phyloP scores from a whole-genome alignment of 768 basidiomycete species.

The Termitomyces sp. region DNA sequence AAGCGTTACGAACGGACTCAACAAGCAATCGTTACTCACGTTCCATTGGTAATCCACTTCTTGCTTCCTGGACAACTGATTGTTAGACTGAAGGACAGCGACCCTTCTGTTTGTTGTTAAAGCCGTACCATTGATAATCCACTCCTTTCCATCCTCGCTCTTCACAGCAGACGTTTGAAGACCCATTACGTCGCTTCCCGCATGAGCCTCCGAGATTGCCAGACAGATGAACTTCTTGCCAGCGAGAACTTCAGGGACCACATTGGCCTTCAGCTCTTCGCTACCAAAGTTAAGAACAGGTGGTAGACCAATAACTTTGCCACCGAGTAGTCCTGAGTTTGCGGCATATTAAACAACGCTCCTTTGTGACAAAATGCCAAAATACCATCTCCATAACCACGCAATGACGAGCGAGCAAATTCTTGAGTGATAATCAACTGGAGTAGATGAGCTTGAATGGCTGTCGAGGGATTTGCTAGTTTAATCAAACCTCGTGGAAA shows the following conservation, averaged over 20 bases:
- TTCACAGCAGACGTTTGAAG: constrained; percentile 74
- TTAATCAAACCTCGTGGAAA: constrained; percentile 65
- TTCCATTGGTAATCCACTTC: constrained; percentile 85
- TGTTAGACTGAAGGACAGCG: background rate
- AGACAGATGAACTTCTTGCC: constrained; percentile 84
- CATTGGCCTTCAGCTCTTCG: constrained; percentile 49
- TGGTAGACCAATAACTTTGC: constrained; percentile 82
- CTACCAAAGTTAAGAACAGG: constrained; percentile 88
- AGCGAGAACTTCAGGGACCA: constrained; percentile 62
- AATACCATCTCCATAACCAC: constrained; percentile 80
- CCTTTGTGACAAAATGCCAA: background rate
- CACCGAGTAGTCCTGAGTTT: constrained; percentile 56
- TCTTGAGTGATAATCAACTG: constrained; percentile 86
- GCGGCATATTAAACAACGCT: constrained; percentile 15
- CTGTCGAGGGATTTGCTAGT: background rate
- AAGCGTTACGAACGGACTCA: background rate
- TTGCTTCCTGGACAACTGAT: constrained; percentile 44
- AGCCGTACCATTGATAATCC: constrained; percentile 68
- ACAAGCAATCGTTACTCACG: constrained; percentile 28
- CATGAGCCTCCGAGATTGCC: constrained; percentile 87
- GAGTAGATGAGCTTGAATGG: background rate
- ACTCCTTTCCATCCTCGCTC: constrained; percentile 76
- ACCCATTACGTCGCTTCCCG: constrained; percentile 81
- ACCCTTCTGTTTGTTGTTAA: background rate
- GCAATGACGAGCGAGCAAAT: constrained; percentile 56